A percentile compares a stretch with the other conserved stretches of the same genome.
These are phyloP conservation scores for Liriodendron chinense DNA, from an alignment of 164 flowering plant species.

Conservation along the genomic window DNA sequence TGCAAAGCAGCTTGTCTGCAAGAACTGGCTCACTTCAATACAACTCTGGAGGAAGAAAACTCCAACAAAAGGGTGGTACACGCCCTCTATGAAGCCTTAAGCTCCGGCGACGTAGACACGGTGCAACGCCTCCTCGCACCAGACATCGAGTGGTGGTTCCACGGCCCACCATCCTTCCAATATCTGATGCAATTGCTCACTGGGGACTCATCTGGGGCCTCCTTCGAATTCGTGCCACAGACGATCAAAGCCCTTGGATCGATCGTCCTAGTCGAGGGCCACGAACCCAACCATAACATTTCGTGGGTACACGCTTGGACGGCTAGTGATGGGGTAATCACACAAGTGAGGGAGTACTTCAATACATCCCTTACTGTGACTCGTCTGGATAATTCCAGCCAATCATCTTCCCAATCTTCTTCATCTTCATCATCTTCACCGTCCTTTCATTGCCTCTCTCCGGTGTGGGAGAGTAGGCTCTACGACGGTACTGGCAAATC, in stretches of 20 bases:
- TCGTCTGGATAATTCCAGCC: conserved; percentile 8
- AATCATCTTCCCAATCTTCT: conserved; percentile 1
- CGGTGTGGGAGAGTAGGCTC: conserved; percentile 26
- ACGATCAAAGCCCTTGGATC: conserved; percentile 10
- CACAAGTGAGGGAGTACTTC: conserved; percentile 33
- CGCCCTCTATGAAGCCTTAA: conserved; percentile 85
- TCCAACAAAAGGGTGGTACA: conserved; percentile 48
- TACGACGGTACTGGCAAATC: conserved; percentile 15
- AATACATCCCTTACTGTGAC: conserved; percentile 33
- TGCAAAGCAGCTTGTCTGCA: background rate
- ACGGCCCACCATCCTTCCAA: conserved; percentile 89
- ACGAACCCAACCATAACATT: conserved; percentile 7
- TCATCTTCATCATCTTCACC: background rate
- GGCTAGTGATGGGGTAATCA: conserved; percentile 28
- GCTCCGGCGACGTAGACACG: conserved; percentile 58
- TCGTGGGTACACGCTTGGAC: conserved; percentile 39
- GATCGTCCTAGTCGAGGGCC: conserved; percentile 23
- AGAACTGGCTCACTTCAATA: conserved; percentile 66
- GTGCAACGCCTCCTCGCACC: conserved; percentile 66
- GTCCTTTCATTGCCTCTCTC: conserved; percentile 1
- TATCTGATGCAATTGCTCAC: conserved; percentile 81
- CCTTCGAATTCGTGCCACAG: conserved; percentile 8
- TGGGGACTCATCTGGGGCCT: conserved; percentile 12
- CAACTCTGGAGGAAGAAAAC: conserved; percentile 51
- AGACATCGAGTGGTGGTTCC: conserved; percentile 98